Evolutionary conservation across 495 filamentous ascomycete genomes (phyloP), one percentile per base, ranked within the genome.

Genomic region (Aspergillus diversus): DNA sequence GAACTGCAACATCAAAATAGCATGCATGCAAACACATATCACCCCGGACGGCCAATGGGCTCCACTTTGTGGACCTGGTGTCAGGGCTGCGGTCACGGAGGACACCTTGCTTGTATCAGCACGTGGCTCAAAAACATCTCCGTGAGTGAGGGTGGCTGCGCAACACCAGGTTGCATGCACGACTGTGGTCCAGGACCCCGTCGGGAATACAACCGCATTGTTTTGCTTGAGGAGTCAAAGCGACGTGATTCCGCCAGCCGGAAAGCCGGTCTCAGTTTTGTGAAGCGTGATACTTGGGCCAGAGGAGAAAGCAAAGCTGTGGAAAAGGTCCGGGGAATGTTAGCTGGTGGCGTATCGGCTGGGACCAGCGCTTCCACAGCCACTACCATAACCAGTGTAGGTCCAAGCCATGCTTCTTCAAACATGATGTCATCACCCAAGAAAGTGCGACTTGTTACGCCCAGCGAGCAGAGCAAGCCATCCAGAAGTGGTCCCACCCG

Each of bases 61-160:
- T 69, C 75, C 31, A 67, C 69, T 17, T 69, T 84, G 9, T 92
- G 89, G 89, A 85, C 81, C 68, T 89, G 85, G 79, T 93, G 90
- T 63, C 86, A 89, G 59, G 84, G 86, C 46, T 93, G 90, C 61
- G 87, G 86, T 17, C 90, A 93, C 64, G 89, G 90, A 50, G 90
- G 90, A 6, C 90, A 93, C 72, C 72, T 84, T 1, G 82, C 81
- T 27, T 93, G 90, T 65, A 80, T 92, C 52, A 79, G 80, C 51
- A 83, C 79, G 5, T 93, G 90, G 90, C 86, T 90, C 55, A 72
- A 72, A 49, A 83, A 83, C 43, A 60, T 73, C 16, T 76, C 80
- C 15, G 80, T 81, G 27, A 87, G 82, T 60, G 88, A 88, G 61
- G 90, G 90, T n/a, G 87, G 81, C 52, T 93, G 90, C 69, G 87